phyloP scores from a whole-genome alignment of 2,329 filamentous ascomycete genomes.

The Plenodomus biglobosus region DNA sequence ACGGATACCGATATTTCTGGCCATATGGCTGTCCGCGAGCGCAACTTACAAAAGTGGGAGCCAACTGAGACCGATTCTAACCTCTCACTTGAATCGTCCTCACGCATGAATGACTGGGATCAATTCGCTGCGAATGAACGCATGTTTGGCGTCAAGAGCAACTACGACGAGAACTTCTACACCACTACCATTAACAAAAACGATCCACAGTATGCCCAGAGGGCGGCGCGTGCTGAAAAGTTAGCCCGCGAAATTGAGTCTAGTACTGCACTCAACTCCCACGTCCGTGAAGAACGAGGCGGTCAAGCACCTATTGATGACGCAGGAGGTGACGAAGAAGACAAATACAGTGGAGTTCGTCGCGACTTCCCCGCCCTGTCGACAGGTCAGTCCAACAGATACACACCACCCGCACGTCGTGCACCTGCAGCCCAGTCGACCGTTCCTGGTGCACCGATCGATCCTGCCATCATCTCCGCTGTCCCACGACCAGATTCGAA shows the following conservation, averaged over 20 bases:
- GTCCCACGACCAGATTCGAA: slow-evolving; percentile 56
- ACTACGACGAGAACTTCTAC: slow-evolving; percentile 93
- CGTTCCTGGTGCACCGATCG: slow-evolving; percentile 74
- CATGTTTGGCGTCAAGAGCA: slow-evolving; percentile 82
- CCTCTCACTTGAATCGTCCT: slow-evolving; percentile 67
- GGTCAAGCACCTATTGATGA: slow-evolving; percentile 65
- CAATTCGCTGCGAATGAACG: slow-evolving; percentile 90
- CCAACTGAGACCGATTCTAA: slow-evolving; percentile 66
- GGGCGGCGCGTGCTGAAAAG: slow-evolving; percentile 72
- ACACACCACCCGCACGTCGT: slow-evolving; percentile 86
- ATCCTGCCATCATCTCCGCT: slow-evolving; percentile 88
- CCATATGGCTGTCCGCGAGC: slow-evolving; percentile 67
- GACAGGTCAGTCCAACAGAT: slow-evolving; percentile 67
- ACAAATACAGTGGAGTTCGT: slow-evolving; percentile 94
- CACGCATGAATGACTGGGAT: slow-evolving; percentile 66
- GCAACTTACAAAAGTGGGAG: slow-evolving; percentile 79
- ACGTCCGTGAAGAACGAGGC: slow-evolving; percentile 87
- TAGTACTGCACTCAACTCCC: slow-evolving; percentile 70
- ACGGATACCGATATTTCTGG: slow-evolving; percentile 90
- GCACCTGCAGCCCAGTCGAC: slow-evolving; percentile 74
- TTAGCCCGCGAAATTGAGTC: slow-evolving; percentile 89
- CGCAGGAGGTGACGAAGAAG: slow-evolving; percentile 78
- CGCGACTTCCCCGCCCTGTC: slow-evolving; percentile 69
- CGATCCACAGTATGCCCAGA: slow-evolving; percentile 78
- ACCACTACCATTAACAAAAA: slow-evolving; percentile 86